Conservation (phyloP, 768 basidiomycete genomes). For the Serendipita indica region DNA sequence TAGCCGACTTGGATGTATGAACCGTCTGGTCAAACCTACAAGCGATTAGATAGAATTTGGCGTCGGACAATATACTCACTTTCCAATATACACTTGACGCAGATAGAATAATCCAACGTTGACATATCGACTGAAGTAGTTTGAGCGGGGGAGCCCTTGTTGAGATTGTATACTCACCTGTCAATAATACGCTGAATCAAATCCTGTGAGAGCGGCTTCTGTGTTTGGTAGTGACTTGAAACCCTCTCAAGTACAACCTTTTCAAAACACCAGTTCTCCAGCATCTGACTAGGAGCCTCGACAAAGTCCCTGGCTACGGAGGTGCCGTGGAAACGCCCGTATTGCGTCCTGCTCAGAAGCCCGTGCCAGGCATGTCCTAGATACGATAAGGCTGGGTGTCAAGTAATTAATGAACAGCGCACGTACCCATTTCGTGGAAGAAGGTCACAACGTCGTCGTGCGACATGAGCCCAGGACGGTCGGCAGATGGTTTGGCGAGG, state of each 20-base stretch:
- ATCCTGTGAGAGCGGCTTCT: slow-evolving; percentile 52
- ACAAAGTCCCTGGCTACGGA: slow-evolving; percentile 70
- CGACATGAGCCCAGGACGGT: slow-evolving; percentile 71
- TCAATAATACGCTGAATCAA: slow-evolving; percentile 68
- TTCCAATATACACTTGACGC: slow-evolving; percentile 74
- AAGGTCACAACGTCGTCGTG: slow-evolving; percentile 81
- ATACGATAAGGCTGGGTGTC: not conserved
- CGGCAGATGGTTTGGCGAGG: slow-evolving; percentile 68
- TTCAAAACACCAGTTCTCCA: slow-evolving; percentile 92
- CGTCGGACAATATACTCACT: slow-evolving; percentile 24
- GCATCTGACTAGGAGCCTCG: slow-evolving; percentile 84
- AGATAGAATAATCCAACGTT: slow-evolving; percentile 73
- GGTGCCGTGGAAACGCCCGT: slow-evolving; percentile 70
- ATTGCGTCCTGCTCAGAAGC: slow-evolving; percentile 53
- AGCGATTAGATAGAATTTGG: not conserved
- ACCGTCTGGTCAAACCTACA: slow-evolving; percentile 12
- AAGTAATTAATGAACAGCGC: not conserved
- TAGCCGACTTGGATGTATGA: slow-evolving; percentile 28
- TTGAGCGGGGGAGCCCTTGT: not conserved
- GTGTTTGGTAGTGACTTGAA: slow-evolving; percentile 67
- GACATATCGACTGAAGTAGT: slow-evolving; percentile 36
- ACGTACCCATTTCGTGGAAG: slow-evolving; percentile 48
- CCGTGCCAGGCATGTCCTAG: slow-evolving; percentile 49
- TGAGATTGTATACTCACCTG: slow-evolving; percentile 32
- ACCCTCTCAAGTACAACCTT: slow-evolving; percentile 58